phyloP scores from a whole-genome alignment of 495 filamentous ascomycete genomes.

The Xylaria scruposa region DNA sequence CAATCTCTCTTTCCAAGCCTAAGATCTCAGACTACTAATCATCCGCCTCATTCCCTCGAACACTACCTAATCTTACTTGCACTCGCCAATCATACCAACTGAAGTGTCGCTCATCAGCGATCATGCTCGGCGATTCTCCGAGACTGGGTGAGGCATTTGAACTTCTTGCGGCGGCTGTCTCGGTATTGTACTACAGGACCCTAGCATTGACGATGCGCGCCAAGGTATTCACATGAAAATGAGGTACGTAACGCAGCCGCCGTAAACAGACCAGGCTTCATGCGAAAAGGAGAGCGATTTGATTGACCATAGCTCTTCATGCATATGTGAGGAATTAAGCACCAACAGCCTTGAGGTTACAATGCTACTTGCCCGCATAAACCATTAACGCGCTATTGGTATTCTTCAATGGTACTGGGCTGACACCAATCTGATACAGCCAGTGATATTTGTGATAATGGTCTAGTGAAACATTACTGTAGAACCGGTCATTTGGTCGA shows the following conservation, averaged over 20 bases:
- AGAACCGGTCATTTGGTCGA: background rate
- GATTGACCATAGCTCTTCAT: background rate
- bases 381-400: background rate
- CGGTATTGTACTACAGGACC: slow-evolving; percentile 16
- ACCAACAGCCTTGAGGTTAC: background rate
- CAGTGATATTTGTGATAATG: background rate
- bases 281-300: background rate
- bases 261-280: background rate
- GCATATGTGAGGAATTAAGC: background rate
- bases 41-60: background rate
- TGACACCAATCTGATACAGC: slow-evolving; percentile 12
- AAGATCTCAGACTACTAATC: background rate
- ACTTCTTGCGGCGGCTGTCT: slow-evolving; percentile 16
- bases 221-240: slow-evolving; percentile 5
- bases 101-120: background rate
- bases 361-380: background rate
- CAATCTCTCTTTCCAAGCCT: background rate
- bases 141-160: slow-evolving; percentile 2
- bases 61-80: background rate
- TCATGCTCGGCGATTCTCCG: slow-evolving; percentile 8
- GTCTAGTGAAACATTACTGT: slow-evolving; percentile 7
- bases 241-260: background rate
- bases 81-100: background rate
- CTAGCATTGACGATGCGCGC: background rate
- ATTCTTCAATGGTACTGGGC: background rate